Percentiles rank a stretch among this genome's conserved stretches.
Conservation (phyloP, 1,284 basidiomycete species). For the Boletus sp. region DNA sequence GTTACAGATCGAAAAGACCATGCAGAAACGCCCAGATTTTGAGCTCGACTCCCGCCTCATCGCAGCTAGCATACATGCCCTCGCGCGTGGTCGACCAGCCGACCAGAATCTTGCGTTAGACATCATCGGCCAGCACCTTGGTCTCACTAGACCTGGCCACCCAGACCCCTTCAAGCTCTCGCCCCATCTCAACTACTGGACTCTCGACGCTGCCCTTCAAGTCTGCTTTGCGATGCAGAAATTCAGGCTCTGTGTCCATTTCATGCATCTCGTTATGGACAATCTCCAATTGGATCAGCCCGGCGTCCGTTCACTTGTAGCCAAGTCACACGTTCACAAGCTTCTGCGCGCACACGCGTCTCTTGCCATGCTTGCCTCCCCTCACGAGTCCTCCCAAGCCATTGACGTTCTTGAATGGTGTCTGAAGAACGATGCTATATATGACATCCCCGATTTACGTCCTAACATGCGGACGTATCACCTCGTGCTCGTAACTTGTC, state of each 20-base stretch:
- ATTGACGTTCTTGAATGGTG: conserved; percentile 62
- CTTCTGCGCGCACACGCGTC: conserved; percentile 50
- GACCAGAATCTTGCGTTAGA: conserved; percentile 63
- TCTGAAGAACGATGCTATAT: conserved; percentile 45
- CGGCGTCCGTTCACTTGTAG: conserved; percentile 41
- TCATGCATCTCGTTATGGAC: conserved; percentile 53
- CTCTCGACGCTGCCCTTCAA: conserved; percentile 51
- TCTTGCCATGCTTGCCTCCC: conserved; percentile 36
- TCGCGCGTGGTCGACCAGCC: conserved; percentile 48
- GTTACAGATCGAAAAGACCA: conserved; percentile 53
- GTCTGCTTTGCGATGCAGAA: conserved; percentile 51
- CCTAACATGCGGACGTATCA: conserved; percentile 51
- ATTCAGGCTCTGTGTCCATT: conserved; percentile 47
- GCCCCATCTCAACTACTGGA: conserved; percentile 41
- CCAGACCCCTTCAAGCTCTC: conserved; percentile 34
- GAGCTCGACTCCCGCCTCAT: conserved; percentile 51
- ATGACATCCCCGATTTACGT: conserved; percentile 40
- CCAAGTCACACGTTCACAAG: conserved; percentile 53
- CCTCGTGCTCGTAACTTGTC: conserved; percentile 55
- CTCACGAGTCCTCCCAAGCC: conserved; percentile 37
- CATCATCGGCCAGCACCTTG: conserved; percentile 59
- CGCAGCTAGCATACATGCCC: conserved; percentile 45
- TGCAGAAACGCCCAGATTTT: conserved; percentile 42
- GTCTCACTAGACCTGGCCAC: conserved; percentile 49
- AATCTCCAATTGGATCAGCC: conserved; percentile 30